These are phyloP conservation scores for Capniomyces stellatus DNA, from an alignment of 371 early-diverging fungal species.

Conservation along the genomic window DNA sequence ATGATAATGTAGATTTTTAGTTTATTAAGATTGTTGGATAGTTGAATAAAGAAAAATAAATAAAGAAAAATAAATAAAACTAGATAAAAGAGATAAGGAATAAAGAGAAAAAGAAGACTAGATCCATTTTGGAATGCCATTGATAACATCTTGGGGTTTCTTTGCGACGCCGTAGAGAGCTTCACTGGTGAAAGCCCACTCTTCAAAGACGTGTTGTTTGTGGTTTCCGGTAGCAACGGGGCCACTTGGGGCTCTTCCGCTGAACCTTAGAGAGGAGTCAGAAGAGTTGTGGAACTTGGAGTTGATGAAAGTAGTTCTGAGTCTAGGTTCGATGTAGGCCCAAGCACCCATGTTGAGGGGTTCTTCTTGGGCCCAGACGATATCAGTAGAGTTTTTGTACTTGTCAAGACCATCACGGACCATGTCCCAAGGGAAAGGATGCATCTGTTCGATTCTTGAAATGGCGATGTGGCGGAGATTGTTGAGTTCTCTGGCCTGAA, in stretches of 20 bases:
- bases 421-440: slow-evolving; percentile 90
- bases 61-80: too few species aligned
- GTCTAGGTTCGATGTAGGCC: slow-evolving; percentile 69
- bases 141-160: slow-evolving; percentile 41
- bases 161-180: slow-evolving; percentile 61
- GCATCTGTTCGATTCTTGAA: slow-evolving; percentile 83
- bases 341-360: slow-evolving; percentile 86
- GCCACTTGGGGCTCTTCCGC: slow-evolving; percentile 81
- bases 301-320: slow-evolving; percentile 16
- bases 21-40: too few species aligned
- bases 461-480: slow-evolving; percentile 80
- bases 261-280: slow-evolving; percentile 30
- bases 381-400: slow-evolving; percentile 67
- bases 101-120: too few species aligned
- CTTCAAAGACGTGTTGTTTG: slow-evolving; percentile 88
- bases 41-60: too few species aligned
- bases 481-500: slow-evolving; percentile 4
- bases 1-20: too few species aligned
- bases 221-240: slow-evolving; percentile 94
- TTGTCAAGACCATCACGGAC: slow-evolving; percentile 67
- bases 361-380: slow-evolving; percentile 93
- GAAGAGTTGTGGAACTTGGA: neutral
- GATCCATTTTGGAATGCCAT: slow-evolving; percentile 57
- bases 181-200: slow-evolving; percentile 58
- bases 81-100: too few species aligned